A percentile compares a stretch with the other conserved stretches of the same genome.
Conservation (phyloP, 768 basidiomycete species). For the Solioccasus polychromus region DNA sequence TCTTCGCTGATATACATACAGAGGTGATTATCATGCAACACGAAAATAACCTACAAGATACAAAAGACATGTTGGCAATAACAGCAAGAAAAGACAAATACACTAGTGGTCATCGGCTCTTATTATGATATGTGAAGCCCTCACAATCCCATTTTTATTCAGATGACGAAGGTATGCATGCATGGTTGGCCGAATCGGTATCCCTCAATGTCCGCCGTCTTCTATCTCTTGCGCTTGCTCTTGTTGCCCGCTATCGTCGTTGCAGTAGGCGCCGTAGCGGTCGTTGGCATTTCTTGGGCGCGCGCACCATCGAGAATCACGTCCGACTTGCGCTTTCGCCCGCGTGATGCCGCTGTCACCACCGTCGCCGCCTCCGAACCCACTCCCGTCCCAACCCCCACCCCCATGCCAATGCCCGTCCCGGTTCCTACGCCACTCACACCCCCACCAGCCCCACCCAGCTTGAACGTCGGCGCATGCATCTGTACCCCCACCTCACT, state of each 20-base stretch:
- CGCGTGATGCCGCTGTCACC: slow-evolving; percentile 15
- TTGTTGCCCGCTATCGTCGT: slow-evolving; percentile 11
- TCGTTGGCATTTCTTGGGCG: not conserved
- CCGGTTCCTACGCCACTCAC: not conserved
- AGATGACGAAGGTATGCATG: no score
- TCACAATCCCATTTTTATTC: no score
- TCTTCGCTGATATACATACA: no score
- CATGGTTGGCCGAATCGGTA: no score
- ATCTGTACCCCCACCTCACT: not conserved
- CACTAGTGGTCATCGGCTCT: no score
- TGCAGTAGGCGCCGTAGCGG: not conserved
- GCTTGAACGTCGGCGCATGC: slow-evolving; percentile 6
- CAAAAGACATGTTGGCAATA: no score
- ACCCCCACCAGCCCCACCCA: not conserved
- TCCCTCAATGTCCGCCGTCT: no score
- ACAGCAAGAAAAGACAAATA: no score
- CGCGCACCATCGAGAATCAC: slow-evolving; percentile 16
- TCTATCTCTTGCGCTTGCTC: slow-evolving; percentile 32
- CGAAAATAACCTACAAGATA: no score
- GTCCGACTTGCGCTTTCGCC: slow-evolving; percentile 43
- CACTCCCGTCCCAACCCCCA: not conserved
- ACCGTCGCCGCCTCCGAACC: no score
- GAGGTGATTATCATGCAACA: no score
- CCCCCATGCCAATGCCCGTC: not conserved
- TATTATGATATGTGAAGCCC: no score